Percentiles rank a stretch among this genome's conserved stretches.
These are phyloP conservation scores for Tanacetum coccineum DNA, from an alignment of 129 eudicot species.

Conservation along the genomic window DNA sequence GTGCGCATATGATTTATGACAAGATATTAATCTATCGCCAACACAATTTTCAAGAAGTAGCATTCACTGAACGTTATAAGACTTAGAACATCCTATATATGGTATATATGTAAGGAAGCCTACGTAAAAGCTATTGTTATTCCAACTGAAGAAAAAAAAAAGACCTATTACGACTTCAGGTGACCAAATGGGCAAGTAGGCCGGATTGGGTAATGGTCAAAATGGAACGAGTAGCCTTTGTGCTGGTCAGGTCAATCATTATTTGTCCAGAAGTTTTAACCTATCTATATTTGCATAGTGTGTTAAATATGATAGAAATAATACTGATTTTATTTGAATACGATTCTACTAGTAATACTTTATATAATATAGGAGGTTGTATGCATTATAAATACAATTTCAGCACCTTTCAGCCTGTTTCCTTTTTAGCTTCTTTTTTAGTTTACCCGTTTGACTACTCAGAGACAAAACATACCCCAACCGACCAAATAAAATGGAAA, in stretches of 20 bases:
- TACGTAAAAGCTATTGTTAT: constrained; percentile 7
- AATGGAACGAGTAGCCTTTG: background rate
- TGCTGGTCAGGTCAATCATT: background rate
- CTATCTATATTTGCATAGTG: background rate
- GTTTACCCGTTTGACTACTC: background rate
- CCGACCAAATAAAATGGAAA: background rate
- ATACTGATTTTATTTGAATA: background rate
- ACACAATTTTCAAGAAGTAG: constrained; percentile 17
- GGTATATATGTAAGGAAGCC: background rate
- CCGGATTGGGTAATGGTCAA: background rate
- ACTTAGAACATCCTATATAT: background rate
- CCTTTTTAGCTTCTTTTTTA: background rate
- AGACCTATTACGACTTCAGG: background rate
- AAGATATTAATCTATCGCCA: constrained; percentile 11
- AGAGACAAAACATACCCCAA: constrained; percentile 8
- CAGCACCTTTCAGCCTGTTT: background rate
- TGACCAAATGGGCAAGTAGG: background rate
- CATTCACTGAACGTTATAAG: background rate
- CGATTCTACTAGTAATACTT: background rate
- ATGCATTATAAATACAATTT: constrained; percentile 10
- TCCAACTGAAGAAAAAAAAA: constrained; percentile 12
- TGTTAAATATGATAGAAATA: background rate
- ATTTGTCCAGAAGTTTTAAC: background rate
- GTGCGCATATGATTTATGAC: background rate
- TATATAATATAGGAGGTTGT: background rate